Evolutionary conservation across 306 rosid species (phyloP).

Genomic region (Castanea mollissima): DNA sequence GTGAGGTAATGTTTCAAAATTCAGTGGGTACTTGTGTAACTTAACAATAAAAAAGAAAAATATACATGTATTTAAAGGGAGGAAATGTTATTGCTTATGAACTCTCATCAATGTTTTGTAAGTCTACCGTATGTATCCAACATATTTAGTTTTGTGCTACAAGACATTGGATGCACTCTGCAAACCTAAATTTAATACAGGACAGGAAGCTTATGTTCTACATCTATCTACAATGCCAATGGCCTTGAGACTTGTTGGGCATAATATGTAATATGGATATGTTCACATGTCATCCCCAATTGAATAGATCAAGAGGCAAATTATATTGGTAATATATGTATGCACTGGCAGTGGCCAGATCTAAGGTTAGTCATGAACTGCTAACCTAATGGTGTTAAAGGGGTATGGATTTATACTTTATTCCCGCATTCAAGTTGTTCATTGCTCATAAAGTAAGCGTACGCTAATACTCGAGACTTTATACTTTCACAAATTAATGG

Average conservation of each 20-base stretch:
- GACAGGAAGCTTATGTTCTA: background rate
- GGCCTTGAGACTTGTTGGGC: background rate
- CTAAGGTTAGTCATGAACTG: background rate
- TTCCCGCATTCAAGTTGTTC: background rate
- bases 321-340: background rate
- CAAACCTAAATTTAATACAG: background rate
- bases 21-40: too few relatives aligned
- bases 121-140: background rate
- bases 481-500: background rate
- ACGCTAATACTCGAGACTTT: background rate
- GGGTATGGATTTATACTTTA: background rate
- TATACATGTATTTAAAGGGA: too few relatives aligned
- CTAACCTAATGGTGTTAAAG: background rate
- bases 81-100: background rate
- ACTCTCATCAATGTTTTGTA: background rate
- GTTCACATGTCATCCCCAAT: background rate
- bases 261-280: background rate
- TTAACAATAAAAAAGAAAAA: too few relatives aligned
- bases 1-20: too few relatives aligned
- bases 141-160: too few relatives aligned
- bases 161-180: too few relatives aligned
- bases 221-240: background rate
- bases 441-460: background rate
- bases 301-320: background rate
- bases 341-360: background rate